These are phyloP conservation scores for Zangia roseola DNA, from an alignment of 768 basidiomycete species.

Conservation along the genomic window DNA sequence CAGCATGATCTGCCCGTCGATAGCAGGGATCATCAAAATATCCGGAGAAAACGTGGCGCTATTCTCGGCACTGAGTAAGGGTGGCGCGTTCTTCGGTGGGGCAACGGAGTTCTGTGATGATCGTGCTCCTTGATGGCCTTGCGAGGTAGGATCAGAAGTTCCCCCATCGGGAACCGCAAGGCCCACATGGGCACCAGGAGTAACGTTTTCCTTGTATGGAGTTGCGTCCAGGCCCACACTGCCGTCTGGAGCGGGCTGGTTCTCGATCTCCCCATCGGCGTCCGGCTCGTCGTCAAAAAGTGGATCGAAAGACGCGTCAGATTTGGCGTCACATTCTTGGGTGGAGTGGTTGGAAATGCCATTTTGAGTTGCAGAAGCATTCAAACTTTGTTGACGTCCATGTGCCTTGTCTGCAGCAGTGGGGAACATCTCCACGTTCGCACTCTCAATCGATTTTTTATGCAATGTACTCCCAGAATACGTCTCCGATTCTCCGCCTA, in stretches of 20 bases:
- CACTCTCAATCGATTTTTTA: slow-evolving; percentile 15
- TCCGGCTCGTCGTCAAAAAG: slow-evolving; percentile 87
- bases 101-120: slow-evolving; percentile 39
- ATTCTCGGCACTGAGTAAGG: slow-evolving; percentile 58
- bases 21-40: slow-evolving; percentile 81
- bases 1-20: slow-evolving; percentile 89
- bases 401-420: slow-evolving; percentile 19
- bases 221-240: slow-evolving; percentile 14
- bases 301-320: slow-evolving; percentile 82
- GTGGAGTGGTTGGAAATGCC: slow-evolving; percentile 20
- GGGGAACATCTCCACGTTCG: slow-evolving; percentile 22
- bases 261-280: slow-evolving; percentile 47
- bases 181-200: slow-evolving; percentile 16
- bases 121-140: slow-evolving; percentile 24
- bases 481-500: slow-evolving; percentile 18
- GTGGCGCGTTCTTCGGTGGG: slow-evolving; percentile 74
- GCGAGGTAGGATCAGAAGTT: slow-evolving; percentile 19
- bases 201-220: slow-evolving; percentile 15
- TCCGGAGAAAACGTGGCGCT: slow-evolving; percentile 76
- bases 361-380: slow-evolving; percentile 23
- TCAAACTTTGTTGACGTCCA: slow-evolving; percentile 13
- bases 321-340: slow-evolving; percentile 60
- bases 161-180: slow-evolving; percentile 31
- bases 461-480: slow-evolving; percentile 16
- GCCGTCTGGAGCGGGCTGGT: slow-evolving; percentile 14